These are phyloP conservation scores for Dryas alaskensis DNA, from an alignment of 306 rosid species.

Conservation along the genomic window DNA sequence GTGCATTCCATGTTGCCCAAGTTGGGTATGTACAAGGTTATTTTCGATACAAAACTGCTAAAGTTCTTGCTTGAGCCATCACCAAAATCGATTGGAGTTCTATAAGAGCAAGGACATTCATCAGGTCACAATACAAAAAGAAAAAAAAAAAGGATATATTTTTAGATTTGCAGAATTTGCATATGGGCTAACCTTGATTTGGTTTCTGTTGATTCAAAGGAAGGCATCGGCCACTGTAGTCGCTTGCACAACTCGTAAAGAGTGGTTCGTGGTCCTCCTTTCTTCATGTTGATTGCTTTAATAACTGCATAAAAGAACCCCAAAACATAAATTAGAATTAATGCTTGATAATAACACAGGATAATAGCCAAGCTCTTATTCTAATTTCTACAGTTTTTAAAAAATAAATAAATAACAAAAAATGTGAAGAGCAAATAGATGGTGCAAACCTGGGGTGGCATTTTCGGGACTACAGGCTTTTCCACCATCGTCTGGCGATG, in stretches of 20 bases:
- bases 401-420: neutral
- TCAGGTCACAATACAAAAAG: constrained; percentile 3
- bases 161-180: constrained; percentile 3
- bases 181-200: constrained; percentile 55
- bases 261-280: constrained; percentile 83
- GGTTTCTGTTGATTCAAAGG: constrained; percentile 47
- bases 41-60: constrained; percentile 56
- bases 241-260: constrained; percentile 64
- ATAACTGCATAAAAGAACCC: constrained; percentile 35
- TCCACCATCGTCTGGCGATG: constrained; percentile 11
- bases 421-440: constrained; percentile 11
- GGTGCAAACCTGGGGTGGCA: constrained; percentile 54
- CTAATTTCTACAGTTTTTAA: neutral
- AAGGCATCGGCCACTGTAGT: constrained; percentile 78
- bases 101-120: constrained; percentile 28
- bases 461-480: constrained; percentile 27
- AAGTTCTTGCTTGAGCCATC: constrained; percentile 47
- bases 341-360: neutral
- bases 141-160: neutral
- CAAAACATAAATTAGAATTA: neutral
- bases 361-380: neutral
- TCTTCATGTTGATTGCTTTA: constrained; percentile 54
- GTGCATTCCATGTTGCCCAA: constrained; percentile 49
- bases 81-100: constrained; percentile 42
- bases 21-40: constrained; percentile 66